Percentiles rank a stretch among this genome's conserved stretches.
These are phyloP conservation scores for Metschnikowia proteae DNA, from an alignment of 805 yeast genomes.

Conservation along the genomic window DNA sequence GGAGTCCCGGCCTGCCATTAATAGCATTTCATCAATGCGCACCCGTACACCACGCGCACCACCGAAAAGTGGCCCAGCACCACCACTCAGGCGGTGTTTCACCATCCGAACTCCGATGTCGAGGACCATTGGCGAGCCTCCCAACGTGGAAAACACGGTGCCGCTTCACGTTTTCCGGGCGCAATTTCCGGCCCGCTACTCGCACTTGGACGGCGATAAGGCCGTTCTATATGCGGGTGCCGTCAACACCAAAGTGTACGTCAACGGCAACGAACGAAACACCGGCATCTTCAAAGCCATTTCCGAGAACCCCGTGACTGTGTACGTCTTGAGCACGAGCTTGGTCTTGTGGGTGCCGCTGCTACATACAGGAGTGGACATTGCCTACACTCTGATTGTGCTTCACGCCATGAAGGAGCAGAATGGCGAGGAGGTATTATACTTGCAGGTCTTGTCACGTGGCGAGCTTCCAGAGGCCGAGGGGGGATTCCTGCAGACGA, in stretches of 20 bases:
- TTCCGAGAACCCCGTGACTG: conserved; percentile 12
- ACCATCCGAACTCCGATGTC: not conserved
- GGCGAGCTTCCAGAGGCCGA: not conserved
- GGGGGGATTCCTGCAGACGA: conserved; percentile 9
- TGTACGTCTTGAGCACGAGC: conserved; percentile 35
- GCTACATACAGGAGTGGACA: conserved; percentile 25
- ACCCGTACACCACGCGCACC: conserved; percentile 2
- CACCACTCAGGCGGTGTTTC: not conserved
- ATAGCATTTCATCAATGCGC: not conserved
- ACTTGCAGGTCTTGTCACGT: conserved; percentile 27
- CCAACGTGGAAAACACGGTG: conserved; percentile 42
- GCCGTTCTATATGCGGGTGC: conserved; percentile 42
- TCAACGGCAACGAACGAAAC: not conserved
- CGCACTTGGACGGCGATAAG: conserved; percentile 36
- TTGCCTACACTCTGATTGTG: conserved; percentile 32
- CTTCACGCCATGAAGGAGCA: conserved; percentile 31
- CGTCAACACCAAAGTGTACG: conserved; percentile 7
- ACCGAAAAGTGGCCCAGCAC: conserved; percentile 3
- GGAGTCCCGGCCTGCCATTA: not conserved
- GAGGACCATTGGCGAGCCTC: conserved; percentile 24
- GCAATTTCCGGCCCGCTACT: conserved; percentile 38
- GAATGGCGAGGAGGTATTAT: conserved; percentile 18
- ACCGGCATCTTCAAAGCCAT: not conserved
- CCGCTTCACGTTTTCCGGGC: conserved; percentile 29
- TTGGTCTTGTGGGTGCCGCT: conserved; percentile 29